Conservation (phyloP, 495 filamentous ascomycete species). For the Cudoniella acicularis region DNA sequence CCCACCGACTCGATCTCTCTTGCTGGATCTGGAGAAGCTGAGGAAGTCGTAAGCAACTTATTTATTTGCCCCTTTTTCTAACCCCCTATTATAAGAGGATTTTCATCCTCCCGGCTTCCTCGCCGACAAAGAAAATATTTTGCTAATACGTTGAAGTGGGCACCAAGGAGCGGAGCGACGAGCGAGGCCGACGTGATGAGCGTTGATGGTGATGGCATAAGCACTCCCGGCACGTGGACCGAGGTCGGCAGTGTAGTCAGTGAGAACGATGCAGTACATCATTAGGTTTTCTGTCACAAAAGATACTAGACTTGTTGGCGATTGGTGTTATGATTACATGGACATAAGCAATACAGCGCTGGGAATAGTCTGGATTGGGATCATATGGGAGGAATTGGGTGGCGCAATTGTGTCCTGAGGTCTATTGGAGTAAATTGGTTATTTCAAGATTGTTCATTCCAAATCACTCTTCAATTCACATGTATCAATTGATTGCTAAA, state of each 20-base stretch:
- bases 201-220: constrained; percentile 55
- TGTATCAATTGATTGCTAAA: neutral
- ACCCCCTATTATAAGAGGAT: too few relatives aligned
- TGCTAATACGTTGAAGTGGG: too few relatives aligned
- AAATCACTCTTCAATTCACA: neutral
- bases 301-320: neutral
- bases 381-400: neutral
- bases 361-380: neutral
- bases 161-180: constrained; percentile 31
- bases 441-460: neutral
- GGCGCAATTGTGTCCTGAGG: neutral
- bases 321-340: neutral
- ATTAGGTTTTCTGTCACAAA: constrained; percentile 18
- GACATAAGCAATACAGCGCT: neutral
- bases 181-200: constrained; percentile 56
- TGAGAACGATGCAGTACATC: constrained; percentile 40
- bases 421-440: neutral
- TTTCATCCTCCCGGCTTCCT: too few relatives aligned
- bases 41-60: too few relatives aligned
- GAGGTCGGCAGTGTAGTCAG: constrained; percentile 74
- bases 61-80: too few relatives aligned
- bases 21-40: constrained; percentile 33
- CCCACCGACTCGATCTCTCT: constrained; percentile 48
- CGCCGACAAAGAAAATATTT: too few relatives aligned
- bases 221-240: constrained; percentile 72